Conservation (phyloP, 306 rosid genomes). For the Corylus americana region DNA sequence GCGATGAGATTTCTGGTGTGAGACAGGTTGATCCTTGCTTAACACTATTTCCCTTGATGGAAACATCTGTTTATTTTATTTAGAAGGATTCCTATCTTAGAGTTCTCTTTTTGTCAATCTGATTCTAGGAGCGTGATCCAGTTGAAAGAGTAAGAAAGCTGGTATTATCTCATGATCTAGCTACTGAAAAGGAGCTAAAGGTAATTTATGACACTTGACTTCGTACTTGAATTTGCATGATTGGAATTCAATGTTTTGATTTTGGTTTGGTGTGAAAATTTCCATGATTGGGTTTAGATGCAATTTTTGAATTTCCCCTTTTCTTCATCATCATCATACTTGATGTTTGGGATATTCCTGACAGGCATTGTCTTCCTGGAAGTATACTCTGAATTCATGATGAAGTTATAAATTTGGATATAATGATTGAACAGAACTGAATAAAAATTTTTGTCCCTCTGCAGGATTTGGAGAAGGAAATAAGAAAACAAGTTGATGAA, state of each 20-base stretch:
- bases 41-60: background rate
- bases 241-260: slow-evolving; percentile 2
- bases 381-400: background rate
- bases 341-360: slow-evolving; percentile 7
- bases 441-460: slow-evolving; percentile 14
- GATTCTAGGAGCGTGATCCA: slow-evolving; percentile 91
- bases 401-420: background rate
- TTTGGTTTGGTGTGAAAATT: background rate
- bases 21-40: slow-evolving; percentile 66
- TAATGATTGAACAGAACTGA: slow-evolving; percentile 12
- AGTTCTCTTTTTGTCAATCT: slow-evolving; percentile 8
- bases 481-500: slow-evolving; percentile 81
- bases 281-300: background rate
- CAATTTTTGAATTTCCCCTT: background rate
- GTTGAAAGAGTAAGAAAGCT: slow-evolving; percentile 90
- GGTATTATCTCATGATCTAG: slow-evolving; percentile 65
- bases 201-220: slow-evolving; percentile 35
- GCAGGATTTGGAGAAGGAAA: slow-evolving; percentile 84
- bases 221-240: slow-evolving; percentile 15
- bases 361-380: background rate
- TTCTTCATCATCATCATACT: background rate
- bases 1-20: slow-evolving; percentile 95
- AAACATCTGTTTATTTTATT: background rate
- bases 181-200: slow-evolving; percentile 90
- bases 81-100: slow-evolving; percentile 7